Evolutionary conservation across 2,329 filamentous ascomycete species (phyloP).

Genomic region (Colletotrichum plurivorum): DNA sequence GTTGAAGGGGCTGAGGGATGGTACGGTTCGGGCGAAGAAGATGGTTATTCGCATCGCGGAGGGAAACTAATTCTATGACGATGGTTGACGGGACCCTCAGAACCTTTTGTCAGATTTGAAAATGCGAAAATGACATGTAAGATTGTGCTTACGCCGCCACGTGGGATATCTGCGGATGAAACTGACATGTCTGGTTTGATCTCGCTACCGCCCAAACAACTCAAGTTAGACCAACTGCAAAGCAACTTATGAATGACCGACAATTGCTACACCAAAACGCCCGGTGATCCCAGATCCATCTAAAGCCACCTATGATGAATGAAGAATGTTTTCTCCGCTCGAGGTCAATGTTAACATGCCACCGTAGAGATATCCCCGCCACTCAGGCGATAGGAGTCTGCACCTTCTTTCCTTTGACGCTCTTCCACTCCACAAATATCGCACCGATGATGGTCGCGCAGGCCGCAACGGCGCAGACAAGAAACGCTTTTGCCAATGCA

Average conservation of each 20-base stretch:
- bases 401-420: conserved; percentile 68
- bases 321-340: too few relatives aligned
- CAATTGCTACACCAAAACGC: too few relatives aligned
- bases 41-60: conserved; percentile 40
- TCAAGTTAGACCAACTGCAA: background rate
- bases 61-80: conserved; percentile 3
- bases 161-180: background rate
- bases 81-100: too few relatives aligned
- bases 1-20: conserved; percentile 35
- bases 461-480: conserved; percentile 59
- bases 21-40: conserved; percentile 42
- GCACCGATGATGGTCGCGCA: conserved; percentile 59
- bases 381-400: conserved; percentile 38
- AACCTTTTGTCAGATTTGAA: background rate
- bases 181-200: background rate
- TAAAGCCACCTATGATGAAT: background rate
- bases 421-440: conserved; percentile 66
- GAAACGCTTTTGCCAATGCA: conserved; percentile 58
- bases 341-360: too few relatives aligned
- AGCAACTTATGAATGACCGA: too few relatives aligned
- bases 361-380: accelerated
- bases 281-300: background rate
- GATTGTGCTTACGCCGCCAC: background rate
- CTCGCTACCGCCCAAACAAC: background rate
- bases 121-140: conserved; percentile 3